Evolutionary conservation across 163 green algal species (phyloP).

Genomic region (Chlorella variabilis): DNA sequence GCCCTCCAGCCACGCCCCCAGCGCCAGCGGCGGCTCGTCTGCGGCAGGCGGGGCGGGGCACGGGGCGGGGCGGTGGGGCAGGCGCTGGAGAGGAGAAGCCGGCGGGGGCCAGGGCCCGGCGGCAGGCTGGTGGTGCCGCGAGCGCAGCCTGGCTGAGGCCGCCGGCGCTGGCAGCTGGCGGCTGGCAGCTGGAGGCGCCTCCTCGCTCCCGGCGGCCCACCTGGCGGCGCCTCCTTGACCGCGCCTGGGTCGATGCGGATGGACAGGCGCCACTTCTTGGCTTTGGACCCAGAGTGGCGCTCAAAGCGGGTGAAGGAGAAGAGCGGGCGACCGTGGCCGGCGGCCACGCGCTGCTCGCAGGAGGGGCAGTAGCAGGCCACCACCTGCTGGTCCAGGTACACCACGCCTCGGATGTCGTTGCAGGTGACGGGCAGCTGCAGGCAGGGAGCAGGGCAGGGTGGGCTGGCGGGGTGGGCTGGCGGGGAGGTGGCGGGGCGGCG

Average conservation of each 20-base stretch:
- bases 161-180: background rate
- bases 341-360: constrained; percentile 35
- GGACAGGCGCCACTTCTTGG: constrained; percentile 50
- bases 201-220: background rate
- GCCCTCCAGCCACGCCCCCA: constrained; percentile 40
- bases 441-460: background rate
- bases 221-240: constrained; percentile 34
- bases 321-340: constrained; percentile 42
- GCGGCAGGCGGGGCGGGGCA: background rate
- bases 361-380: constrained; percentile 35
- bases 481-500: background rate
- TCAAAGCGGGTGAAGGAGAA: constrained; percentile 54
- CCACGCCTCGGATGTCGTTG: constrained; percentile 44
- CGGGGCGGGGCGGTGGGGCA: background rate
- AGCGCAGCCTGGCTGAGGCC: background rate
- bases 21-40: constrained; percentile 26
- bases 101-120: background rate
- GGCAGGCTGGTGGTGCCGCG: background rate
- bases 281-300: constrained; percentile 43
- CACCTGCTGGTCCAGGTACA: constrained; percentile 49
- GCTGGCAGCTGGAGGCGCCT: background rate
- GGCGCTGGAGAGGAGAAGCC: background rate
- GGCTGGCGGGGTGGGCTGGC: background rate
- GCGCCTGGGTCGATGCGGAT: constrained; percentile 42
- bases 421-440: constrained; percentile 42